Percentiles rank a stretch among this genome's conserved stretches.
Evolutionary conservation across 345 rosid species (phyloP).

Genomic region (Leavenworthia alabamica): DNA sequence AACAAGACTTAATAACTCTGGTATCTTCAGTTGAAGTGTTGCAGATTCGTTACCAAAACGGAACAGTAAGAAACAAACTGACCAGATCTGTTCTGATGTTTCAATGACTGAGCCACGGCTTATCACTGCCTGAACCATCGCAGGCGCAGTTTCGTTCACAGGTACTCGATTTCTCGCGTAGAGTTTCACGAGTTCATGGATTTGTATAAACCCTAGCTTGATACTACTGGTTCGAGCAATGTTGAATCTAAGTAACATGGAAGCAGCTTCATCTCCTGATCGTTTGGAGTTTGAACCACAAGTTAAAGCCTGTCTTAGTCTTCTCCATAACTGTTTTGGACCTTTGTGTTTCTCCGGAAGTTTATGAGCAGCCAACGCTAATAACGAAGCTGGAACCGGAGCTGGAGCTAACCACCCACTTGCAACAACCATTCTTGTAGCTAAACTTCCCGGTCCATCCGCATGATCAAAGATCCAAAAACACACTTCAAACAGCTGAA

Average conservation of each 20-base stretch:
- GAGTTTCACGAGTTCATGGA: constrained; percentile 65
- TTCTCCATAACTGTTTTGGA: constrained; percentile 46
- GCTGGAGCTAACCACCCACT: constrained; percentile 95
- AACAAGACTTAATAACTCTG: constrained; percentile 53
- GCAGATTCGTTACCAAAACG: constrained; percentile 68
- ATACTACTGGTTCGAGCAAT: constrained; percentile 59
- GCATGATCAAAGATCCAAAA: constrained; percentile 94
- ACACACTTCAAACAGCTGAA: constrained; percentile 90
- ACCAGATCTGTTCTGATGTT: constrained; percentile 77
- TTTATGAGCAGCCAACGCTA: constrained; percentile 71
- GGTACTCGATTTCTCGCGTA: constrained; percentile 53
- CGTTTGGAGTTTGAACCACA: constrained; percentile 59
- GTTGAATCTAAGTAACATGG: constrained; percentile 77
- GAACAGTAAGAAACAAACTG: constrained; percentile 63
- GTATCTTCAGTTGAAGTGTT: constrained; percentile 55
- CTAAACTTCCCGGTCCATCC: constrained; percentile 80
- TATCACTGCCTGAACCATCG: constrained; percentile 68
- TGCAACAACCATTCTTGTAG: constrained; percentile 83
- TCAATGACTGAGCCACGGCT: constrained; percentile 48
- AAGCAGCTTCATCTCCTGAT: constrained; percentile 75
- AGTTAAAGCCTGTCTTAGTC: constrained; percentile 47
- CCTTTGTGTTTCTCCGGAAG: constrained; percentile 65
- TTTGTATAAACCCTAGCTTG: constrained; percentile 51
- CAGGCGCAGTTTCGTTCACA: constrained; percentile 42
- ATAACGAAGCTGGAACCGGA: constrained; percentile 57